Evolutionary conservation across 208 protist genomes (phyloP), one percentile per base, ranked within the genome.

Genomic region (Tritrichomonas musculus): DNA sequence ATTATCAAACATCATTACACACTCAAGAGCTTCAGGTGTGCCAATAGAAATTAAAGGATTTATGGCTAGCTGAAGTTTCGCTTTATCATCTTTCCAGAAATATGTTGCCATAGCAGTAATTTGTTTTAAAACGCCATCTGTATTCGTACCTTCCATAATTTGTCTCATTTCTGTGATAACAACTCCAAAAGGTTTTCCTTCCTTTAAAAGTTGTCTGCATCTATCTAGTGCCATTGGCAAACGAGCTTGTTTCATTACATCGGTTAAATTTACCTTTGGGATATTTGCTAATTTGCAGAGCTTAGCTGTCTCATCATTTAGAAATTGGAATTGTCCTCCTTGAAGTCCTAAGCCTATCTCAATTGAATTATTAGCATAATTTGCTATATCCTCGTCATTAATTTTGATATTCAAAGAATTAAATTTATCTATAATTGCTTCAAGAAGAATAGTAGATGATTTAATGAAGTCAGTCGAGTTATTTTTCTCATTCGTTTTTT

Each of bases 1-100:
- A n/a, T 88, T 27, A 44, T 88, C 41, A 33, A 88, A 88, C 77
- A 88, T 88, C 77, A 88, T 57, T 14, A 57, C 39, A 39, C 77
- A 88, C 36, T 88, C 41, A 57, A 88, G 41, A 4, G 77, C 39
- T 88, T 88, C 77, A 33, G 33, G n/a, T 39, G 77, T 88, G 33
- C 47, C 47, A 17, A 88, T 88, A 39, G 77, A 25, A 4, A 57
- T 39, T 3, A 88, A 57, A 39, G 47, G 33, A 13, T 41, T 20
- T 39, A 88, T 53, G 8, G 77, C 47, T 3, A 20, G 33, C 39
- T 53, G 14, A 9, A 88, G 20, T 88, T 88, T 88, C 30, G 44
- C n/a, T 39, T 25, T 4, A n/a, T 88, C 77, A 20, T 88, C 30
- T 57, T 57, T 53, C 77, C 77, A 88, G 11, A 53, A 27, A 11